Conservation (phyloP, 768 basidiomycete genomes). For the Macrolepiota albuminosa region DNA sequence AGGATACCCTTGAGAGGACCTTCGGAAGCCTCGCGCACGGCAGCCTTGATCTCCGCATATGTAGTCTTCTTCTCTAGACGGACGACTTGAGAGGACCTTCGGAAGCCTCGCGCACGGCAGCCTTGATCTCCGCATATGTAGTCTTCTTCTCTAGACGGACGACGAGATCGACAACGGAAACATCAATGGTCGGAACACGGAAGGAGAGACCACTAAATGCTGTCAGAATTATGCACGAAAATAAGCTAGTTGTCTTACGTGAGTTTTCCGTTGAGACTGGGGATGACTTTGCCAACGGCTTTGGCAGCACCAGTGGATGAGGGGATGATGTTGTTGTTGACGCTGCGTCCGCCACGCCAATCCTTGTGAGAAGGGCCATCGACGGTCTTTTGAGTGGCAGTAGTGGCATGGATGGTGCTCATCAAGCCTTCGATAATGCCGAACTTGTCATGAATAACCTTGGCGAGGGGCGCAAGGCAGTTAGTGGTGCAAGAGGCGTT, state of each 20-base stretch:
- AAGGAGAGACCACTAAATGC: conserved; percentile 77
- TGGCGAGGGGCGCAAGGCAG: conserved; percentile 98
- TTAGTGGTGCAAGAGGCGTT: conserved; percentile 99
- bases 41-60: conserved; percentile 89
- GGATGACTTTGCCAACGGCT: conserved; percentile 98
- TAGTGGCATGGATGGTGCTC: conserved; percentile 97
- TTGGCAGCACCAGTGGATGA: conserved; percentile 99
- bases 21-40: conserved; percentile 74
- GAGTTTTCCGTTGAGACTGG: conserved; percentile 93
- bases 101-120: conserved; percentile 73
- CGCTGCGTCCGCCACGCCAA: conserved; percentile 96
- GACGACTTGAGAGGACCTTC: conserved; percentile 70
- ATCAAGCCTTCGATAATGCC: conserved; percentile 96
- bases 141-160: conserved; percentile 85
- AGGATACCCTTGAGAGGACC: conserved; percentile 68
- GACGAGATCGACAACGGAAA: conserved; percentile 97
- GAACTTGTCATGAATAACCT: conserved; percentile 96
- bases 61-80: conserved; percentile 81
- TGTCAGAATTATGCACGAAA: not conserved
- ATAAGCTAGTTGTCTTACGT: conserved; percentile 53
- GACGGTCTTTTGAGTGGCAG: conserved; percentile 93
- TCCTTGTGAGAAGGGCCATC: conserved; percentile 94
- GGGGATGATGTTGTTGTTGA: conserved; percentile 98
- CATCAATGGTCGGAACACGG: conserved; percentile 95
- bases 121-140: conserved; percentile 89